Percentiles rank a stretch among this genome's conserved stretches.
phyloP scores from a whole-genome alignment of 2,329 filamentous ascomycete species.

The Blastomyces silverae region DNA sequence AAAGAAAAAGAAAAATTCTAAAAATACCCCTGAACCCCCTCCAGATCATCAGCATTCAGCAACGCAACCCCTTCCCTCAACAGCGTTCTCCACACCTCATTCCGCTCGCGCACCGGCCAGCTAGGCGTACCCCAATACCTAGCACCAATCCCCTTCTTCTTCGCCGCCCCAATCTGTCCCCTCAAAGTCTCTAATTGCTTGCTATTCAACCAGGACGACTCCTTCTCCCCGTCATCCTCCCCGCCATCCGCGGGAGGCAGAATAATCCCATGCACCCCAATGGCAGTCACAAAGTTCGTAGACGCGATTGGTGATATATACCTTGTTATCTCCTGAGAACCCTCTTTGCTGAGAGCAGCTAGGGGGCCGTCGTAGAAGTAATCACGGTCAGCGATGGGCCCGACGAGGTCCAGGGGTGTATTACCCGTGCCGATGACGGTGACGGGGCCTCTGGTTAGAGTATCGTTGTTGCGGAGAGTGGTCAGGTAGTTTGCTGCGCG shows the following conservation, averaged over 20 bases:
- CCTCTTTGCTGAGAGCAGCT: conserved; percentile 36
- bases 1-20: conserved; percentile 4
- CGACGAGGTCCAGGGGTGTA: conserved; percentile 46
- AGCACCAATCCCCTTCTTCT: conserved; percentile 51
- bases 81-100: conserved; percentile 53
- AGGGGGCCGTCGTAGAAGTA: conserved; percentile 58
- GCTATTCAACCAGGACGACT: conserved; percentile 26
- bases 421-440: conserved; percentile 60
- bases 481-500: conserved; percentile 49
- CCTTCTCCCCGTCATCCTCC: conserved; percentile 31
- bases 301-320: conserved; percentile 50
- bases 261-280: conserved; percentile 28
- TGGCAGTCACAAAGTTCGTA: conserved; percentile 43
- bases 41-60: conserved; percentile 59
- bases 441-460: conserved; percentile 45
- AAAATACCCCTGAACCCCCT: conserved; percentile 34
- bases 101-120: conserved; percentile 54
- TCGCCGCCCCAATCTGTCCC: conserved; percentile 49
- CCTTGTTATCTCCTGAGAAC: conserved; percentile 42
- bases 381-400: conserved; percentile 42
- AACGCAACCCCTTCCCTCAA: conserved; percentile 54
- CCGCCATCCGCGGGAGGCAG: conserved; percentile 19
- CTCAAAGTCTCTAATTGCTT: conserved; percentile 47
- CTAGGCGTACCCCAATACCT: conserved; percentile 59
- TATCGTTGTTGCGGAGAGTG: conserved; percentile 43